Evolutionary conservation across 441 rosid genomes (phyloP).

Genomic region (Breynia disticha): DNA sequence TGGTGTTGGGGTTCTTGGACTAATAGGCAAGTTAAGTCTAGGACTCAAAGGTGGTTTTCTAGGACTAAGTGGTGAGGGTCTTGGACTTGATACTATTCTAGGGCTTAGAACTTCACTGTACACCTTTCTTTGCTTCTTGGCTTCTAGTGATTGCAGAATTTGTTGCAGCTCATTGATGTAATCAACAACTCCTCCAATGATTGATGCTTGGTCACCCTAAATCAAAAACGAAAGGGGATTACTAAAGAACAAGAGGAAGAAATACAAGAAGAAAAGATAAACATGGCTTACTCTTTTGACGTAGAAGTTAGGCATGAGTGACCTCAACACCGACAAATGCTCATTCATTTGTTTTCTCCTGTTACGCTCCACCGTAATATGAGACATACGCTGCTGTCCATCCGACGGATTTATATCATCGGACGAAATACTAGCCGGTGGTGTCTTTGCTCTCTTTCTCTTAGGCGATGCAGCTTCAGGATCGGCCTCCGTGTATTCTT

Average conservation of each 20-base stretch:
- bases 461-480: constrained; percentile 28
- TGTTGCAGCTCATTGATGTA: constrained; percentile 91
- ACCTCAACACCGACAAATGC: constrained; percentile 67
- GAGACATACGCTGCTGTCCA: constrained; percentile 62
- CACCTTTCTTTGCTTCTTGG: constrained; percentile 90
- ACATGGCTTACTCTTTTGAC: constrained; percentile 68
- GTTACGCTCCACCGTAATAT: constrained; percentile 88
- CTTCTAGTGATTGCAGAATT: constrained; percentile 72
- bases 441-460: constrained; percentile 41
- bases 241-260: background rate
- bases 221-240: background rate
- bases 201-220: constrained; percentile 98
- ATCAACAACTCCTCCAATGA: constrained; percentile 92
- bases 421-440: constrained; percentile 9
- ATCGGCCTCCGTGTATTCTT: constrained; percentile 29
- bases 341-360: constrained; percentile 98
- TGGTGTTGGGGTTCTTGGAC: constrained; percentile 89
- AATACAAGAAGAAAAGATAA: background rate
- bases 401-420: constrained; percentile 36
- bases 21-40: constrained; percentile 58
- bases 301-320: constrained; percentile 94
- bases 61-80: constrained; percentile 65
- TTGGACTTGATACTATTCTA: constrained; percentile 52
- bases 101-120: constrained; percentile 81
- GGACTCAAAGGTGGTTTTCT: constrained; percentile 77